A percentile compares a stretch with the other conserved stretches of the same genome.
Conservation (phyloP, 2,329 filamentous ascomycete genomes). For the Penicillium verrucosum region DNA sequence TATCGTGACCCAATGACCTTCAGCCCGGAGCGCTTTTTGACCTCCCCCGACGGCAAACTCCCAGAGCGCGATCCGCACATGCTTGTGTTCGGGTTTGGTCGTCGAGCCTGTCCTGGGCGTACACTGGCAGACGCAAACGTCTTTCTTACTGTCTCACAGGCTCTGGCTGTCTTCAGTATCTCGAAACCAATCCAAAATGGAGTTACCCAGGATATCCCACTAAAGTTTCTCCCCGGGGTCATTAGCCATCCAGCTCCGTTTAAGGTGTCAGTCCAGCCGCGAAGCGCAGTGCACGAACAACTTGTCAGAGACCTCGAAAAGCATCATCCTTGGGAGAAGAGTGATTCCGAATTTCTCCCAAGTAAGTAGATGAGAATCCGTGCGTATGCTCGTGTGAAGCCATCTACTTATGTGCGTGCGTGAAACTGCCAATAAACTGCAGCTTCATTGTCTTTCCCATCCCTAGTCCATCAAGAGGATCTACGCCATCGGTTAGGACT, state of each 20-base stretch:
- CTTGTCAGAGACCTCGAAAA: constrained; percentile 36
- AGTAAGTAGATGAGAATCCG: background rate
- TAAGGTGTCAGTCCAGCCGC: constrained; percentile 32
- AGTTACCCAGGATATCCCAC: constrained; percentile 8
- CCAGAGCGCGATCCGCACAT: constrained; percentile 40
- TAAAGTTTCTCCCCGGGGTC: constrained; percentile 16
- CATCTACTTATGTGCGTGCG: background rate
- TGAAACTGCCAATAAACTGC: background rate
- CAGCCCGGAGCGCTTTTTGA: constrained; percentile 44
- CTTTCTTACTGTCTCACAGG: constrained; percentile 18
- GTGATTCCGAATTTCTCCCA: constrained; percentile 31
- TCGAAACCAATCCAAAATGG: constrained; percentile 15
- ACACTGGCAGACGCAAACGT: constrained; percentile 20
- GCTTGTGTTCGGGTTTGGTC: constrained; percentile 24
- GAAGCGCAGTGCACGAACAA: constrained; percentile 31
- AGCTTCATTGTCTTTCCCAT: background rate
- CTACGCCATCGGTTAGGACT: background rate
- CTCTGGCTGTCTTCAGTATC: constrained; percentile 19
- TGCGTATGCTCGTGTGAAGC: background rate
- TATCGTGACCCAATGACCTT: constrained; percentile 41
- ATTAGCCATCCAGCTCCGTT: constrained; percentile 40
- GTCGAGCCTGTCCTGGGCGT: constrained; percentile 22
- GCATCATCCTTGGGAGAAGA: constrained; percentile 40
- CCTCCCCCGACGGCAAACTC: constrained; percentile 19
- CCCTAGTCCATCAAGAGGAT: background rate